These are phyloP conservation scores for Pharus latifolius DNA, from an alignment of 176 grass and related monocot species.

Conservation along the genomic window DNA sequence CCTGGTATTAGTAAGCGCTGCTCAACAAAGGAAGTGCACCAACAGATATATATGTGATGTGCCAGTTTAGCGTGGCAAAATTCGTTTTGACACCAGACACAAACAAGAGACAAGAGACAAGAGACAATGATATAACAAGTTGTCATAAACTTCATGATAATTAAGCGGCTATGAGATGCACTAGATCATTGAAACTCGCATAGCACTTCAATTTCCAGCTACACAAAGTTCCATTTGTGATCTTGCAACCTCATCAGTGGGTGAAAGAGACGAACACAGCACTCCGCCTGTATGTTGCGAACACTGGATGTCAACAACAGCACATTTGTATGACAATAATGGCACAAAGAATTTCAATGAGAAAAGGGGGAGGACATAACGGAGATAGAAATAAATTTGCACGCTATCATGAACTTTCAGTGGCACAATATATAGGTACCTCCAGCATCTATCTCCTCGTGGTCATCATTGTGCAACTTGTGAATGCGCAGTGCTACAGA, in stretches of 20 bases:
- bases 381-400: not conserved
- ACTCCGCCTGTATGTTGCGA: not conserved
- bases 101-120: not conserved
- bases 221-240: not conserved
- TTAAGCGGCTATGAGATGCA: not conserved
- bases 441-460: slow-evolving; percentile 97
- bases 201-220: not conserved
- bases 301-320: not conserved
- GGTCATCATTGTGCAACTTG: slow-evolving; percentile 93
- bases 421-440: slow-evolving; percentile 42
- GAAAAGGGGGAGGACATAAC: not conserved
- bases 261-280: not conserved
- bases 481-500: slow-evolving; percentile 94
- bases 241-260: not conserved
- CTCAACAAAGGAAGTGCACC: not conserved
- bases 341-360: not conserved
- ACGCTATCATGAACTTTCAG: slow-evolving; percentile 7
- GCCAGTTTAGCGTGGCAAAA: not conserved
- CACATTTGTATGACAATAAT: not conserved
- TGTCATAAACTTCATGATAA: too few relatives aligned
- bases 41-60: not conserved
- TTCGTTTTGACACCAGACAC: not conserved
- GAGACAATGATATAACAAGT: not conserved
- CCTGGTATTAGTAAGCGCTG: not conserved
- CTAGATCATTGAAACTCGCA: not conserved